Evolutionary conservation across 176 grass and related monocot species (phyloP).

Genomic region (Panicum miliaceum): DNA sequence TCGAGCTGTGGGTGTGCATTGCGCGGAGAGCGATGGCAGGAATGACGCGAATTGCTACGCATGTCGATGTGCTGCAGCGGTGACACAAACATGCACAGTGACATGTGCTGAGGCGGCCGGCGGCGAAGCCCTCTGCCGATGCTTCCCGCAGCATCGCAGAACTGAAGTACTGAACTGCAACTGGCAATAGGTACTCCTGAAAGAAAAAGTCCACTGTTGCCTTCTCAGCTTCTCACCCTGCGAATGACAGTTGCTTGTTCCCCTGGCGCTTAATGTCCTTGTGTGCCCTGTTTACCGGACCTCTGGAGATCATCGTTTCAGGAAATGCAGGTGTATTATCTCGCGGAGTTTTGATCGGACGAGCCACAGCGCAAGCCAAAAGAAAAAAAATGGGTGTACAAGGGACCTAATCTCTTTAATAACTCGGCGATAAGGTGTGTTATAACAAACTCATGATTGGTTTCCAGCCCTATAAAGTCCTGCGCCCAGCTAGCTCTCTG

Average conservation of each 20-base stretch:
- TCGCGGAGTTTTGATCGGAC: background rate
- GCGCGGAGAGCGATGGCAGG: background rate
- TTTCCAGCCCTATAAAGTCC: constrained; percentile 36
- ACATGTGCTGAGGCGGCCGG: background rate
- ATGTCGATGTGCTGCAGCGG: background rate
- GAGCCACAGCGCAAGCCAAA: too few relatives aligned
- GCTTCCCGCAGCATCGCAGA: background rate
- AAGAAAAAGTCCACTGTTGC: background rate
- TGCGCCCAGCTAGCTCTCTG: background rate
- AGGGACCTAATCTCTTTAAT: constrained; percentile 18
- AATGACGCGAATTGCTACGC: background rate
- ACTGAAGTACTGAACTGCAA: background rate
- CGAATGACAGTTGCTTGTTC: background rate
- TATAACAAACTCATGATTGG: constrained; percentile 17
- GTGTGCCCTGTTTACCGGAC: background rate
- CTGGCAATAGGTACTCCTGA: background rate
- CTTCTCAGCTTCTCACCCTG: background rate
- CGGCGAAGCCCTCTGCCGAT: background rate
- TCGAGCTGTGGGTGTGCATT: constrained; percentile 10
- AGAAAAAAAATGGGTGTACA: background rate
- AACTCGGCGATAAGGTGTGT: constrained; percentile 9
- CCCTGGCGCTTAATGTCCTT: background rate
- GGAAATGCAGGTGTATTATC: background rate
- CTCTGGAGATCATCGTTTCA: background rate
- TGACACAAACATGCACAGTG: background rate